Base-by-base conservation (phyloP, 2,329 filamentous ascomycete species). In the Talaromyces sp. region DNA sequence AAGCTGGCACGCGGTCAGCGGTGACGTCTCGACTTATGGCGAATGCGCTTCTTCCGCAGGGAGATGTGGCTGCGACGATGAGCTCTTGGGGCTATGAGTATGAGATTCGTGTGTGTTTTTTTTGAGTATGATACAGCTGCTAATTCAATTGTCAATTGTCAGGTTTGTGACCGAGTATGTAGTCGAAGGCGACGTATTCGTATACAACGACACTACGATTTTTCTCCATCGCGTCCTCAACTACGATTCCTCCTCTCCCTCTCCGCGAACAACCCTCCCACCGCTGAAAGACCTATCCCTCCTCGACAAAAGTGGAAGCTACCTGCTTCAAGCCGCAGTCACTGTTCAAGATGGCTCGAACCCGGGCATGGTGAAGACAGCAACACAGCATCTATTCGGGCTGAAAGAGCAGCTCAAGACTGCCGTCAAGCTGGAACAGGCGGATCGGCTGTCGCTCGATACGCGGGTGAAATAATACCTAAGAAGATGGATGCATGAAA, bases 131-230 rank as follows among this genome's bases (percentile, higher is more conserved):
- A 31, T 41, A 12, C 3, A 29, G 17, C 41, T 58, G 21, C 43
- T 54, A 24, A 59, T 56, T 46, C 41, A 61, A 26, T n/a, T n/a
- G n/a, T n/a, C n/a, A n/a, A n/a, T n/a, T n/a, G n/a, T n/a, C 62
- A 85, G 83, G 56, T 85, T 82, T 63, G 78, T 82, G 24, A 82
- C 80, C 6, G 83, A 86, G 65, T 85, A 83, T 66, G 72, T 84
- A 56, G 69, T 83, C 21, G 77, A 82, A 66, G 85, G 85, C 26
- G 78, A 85, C 66, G 79, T 80, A 59, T 83, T 87, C 65, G 78
- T 87, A 41, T 77, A 82, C 60, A 79, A 82, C 57, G 84, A 87
- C 66, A 79, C 84, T 58, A 74, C 84, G 52, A 72, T 88, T 54
- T 80, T 80, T 61, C 70, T 88, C 31, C 80, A 84, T 66, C 83